phyloP scores from a whole-genome alignment of 371 early-diverging fungal species.

The Capillidium heterosporum region DNA sequence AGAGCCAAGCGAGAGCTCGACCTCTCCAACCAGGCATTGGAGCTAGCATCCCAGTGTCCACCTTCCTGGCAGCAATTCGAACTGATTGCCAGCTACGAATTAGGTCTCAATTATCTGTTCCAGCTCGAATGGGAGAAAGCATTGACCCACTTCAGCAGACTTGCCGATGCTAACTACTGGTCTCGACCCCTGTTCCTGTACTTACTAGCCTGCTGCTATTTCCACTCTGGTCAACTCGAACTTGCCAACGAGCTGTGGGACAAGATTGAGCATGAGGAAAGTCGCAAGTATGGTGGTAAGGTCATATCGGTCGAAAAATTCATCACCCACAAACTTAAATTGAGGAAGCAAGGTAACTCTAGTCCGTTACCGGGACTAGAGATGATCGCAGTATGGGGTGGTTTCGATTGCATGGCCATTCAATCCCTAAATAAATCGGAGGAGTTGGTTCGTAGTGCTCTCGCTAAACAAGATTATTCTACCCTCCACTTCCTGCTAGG shows the following conservation, averaged over 20 bases:
- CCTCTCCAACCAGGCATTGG: constrained; percentile 29
- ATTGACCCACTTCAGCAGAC: constrained; percentile 19
- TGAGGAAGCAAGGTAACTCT: constrained; percentile 26
- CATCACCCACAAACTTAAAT: constrained; percentile 9
- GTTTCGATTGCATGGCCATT: constrained; percentile 27
- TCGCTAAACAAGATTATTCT: too few species aligned
- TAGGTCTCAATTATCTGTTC: constrained; percentile 33
- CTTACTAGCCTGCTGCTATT: constrained; percentile 31
- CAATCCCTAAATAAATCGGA: constrained; percentile 17
- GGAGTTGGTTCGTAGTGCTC: background rate
- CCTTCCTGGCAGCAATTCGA: constrained; percentile 32
- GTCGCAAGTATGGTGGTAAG: constrained; percentile 28
- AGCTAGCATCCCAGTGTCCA: constrained; percentile 23
- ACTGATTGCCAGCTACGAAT: constrained; percentile 32
- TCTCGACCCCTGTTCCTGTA: constrained; percentile 35
- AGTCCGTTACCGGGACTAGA: constrained; percentile 29
- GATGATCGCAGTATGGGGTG: constrained; percentile 33
- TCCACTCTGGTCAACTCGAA: constrained; percentile 24
- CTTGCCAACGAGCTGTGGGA: constrained; percentile 29
- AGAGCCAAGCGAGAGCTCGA: constrained; percentile 26
- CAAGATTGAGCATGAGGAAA: constrained; percentile 21
- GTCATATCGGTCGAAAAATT: constrained; percentile 32
- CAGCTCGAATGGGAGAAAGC: constrained; percentile 31
- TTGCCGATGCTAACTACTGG: constrained; percentile 33
- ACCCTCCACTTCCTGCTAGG: too few species aligned